These are phyloP conservation scores for Sporothrix dimorphospora DNA, from an alignment of 2,329 filamentous ascomycete species.

Conservation along the genomic window DNA sequence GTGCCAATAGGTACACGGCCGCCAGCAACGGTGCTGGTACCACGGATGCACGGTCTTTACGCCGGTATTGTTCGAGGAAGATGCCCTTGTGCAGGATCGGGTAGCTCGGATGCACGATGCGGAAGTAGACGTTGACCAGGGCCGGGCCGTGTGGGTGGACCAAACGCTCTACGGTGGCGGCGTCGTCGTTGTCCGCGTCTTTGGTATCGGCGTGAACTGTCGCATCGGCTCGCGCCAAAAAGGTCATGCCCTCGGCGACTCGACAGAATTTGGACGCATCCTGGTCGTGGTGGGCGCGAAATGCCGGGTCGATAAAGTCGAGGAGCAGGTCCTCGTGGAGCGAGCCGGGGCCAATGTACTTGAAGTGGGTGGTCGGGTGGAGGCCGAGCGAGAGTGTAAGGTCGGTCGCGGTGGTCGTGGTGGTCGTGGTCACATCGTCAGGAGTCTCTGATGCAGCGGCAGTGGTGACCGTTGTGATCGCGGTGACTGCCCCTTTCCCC, in stretches of 20 bases:
- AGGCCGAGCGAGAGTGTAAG: conserved; percentile 55
- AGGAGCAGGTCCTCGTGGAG: conserved; percentile 37
- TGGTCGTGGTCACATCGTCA: background rate
- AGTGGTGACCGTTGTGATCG: conserved; percentile 42
- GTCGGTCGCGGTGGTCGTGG: conserved; percentile 34
- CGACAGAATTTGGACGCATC: conserved; percentile 36
- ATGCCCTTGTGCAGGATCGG: conserved; percentile 81
- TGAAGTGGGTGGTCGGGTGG: conserved; percentile 61
- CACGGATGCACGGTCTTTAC: conserved; percentile 68
- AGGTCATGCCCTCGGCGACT: conserved; percentile 35
- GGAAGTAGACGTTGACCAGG: conserved; percentile 80
- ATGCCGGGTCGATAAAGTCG: conserved; percentile 34
- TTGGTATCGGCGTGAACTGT: conserved; percentile 33
- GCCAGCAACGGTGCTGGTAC: conserved; percentile 72
- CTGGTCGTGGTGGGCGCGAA: conserved; percentile 30
- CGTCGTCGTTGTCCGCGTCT: conserved; percentile 15
- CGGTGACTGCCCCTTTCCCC: background rate
- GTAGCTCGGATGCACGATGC: conserved; percentile 77
- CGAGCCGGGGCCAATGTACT: conserved; percentile 60
- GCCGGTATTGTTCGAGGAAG: conserved; percentile 77
- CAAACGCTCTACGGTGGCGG: conserved; percentile 42
- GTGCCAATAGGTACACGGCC: conserved; percentile 80
- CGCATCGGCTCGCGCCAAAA: conserved; percentile 36
- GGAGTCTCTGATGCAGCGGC: conserved; percentile 46
- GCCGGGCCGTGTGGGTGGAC: conserved; percentile 76